A percentile compares a stretch with the other conserved stretches of the same genome.
phyloP scores from a whole-genome alignment of 129 eudicot species.

The Flaveria trinervia region DNA sequence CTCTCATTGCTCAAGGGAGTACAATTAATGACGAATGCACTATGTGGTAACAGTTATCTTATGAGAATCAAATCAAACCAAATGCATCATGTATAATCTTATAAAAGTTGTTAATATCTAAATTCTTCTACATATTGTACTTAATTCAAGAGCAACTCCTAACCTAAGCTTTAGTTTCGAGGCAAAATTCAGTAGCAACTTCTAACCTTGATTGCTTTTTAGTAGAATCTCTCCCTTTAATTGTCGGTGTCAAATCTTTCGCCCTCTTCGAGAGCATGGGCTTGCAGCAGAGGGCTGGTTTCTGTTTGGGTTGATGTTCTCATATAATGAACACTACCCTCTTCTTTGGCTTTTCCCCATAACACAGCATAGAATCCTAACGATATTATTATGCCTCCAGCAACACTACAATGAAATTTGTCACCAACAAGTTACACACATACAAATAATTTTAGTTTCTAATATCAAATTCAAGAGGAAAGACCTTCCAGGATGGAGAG shows the following conservation, averaged over 20 bases:
- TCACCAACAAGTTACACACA: not conserved
- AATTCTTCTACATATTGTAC: not conserved
- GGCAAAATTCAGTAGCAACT: not conserved
- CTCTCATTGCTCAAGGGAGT: no score
- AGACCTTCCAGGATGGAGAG: slow-evolving; percentile 58
- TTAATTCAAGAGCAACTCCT: not conserved
- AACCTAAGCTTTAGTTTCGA: no score
- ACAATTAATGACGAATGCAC: no score
- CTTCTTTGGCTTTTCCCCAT: slow-evolving; percentile 67
- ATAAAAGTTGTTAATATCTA: not conserved
- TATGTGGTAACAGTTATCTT: no score
- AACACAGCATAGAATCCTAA: slow-evolving; percentile 62
- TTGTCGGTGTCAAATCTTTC: not conserved
- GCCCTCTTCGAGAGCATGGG: slow-evolving; percentile 21
- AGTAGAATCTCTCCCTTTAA: not conserved
- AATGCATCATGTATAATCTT: no score
- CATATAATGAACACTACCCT: slow-evolving; percentile 14
- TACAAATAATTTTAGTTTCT: not conserved
- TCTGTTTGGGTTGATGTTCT: slow-evolving; percentile 20
- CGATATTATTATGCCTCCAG: slow-evolving; percentile 48
- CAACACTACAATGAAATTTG: slow-evolving; percentile 38
- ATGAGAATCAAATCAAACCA: no score
- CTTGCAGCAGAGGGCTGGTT: slow-evolving; percentile 34
- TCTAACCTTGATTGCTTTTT: not conserved
- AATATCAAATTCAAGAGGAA: not conserved